A percentile compares a stretch with the other conserved stretches of the same genome.
phyloP scores from a whole-genome alignment of 192 early-diverging fungal species.

The Kickxella alabastrina region DNA sequence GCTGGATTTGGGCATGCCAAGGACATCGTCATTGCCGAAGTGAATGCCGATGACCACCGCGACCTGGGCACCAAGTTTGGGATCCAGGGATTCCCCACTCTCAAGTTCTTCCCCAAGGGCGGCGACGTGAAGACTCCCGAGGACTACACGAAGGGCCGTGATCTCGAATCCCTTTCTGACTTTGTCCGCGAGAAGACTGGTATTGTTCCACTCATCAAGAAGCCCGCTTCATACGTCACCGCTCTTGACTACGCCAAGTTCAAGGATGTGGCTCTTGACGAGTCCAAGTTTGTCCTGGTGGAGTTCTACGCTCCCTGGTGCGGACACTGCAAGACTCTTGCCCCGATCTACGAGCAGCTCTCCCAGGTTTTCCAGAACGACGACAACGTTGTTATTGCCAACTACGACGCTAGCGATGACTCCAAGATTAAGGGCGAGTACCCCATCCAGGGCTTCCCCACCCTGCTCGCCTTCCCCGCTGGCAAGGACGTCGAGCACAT shows the following conservation, averaged over 20 bases:
- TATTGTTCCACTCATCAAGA: constrained; percentile 63
- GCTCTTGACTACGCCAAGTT: constrained; percentile 73
- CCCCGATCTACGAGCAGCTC: constrained; percentile 89
- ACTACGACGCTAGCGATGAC: constrained; percentile 78
- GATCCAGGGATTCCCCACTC: constrained; percentile 81
- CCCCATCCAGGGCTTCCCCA: constrained; percentile 81
- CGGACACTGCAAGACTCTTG: constrained; percentile 78
- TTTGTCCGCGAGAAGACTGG: constrained; percentile 85
- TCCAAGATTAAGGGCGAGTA: constrained; percentile 59
- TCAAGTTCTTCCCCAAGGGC: constrained; percentile 93
- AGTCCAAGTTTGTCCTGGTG: constrained; percentile 75
- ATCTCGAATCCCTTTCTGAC: constrained; percentile 66
- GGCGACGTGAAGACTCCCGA: constrained; percentile 61
- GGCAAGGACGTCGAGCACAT: constrained; percentile 58
- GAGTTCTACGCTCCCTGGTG: constrained; percentile 95
- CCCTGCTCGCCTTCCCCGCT: constrained; percentile 79
- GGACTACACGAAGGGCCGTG: constrained; percentile 80
- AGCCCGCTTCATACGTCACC: constrained; percentile 60
- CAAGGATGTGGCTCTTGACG: constrained; percentile 67
- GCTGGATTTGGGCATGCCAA: too few relatives aligned
- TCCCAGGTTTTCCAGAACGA: constrained; percentile 76
- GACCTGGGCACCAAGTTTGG: constrained; percentile 73
- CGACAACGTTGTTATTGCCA: constrained; percentile 79
- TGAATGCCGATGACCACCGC: constrained; percentile 83
- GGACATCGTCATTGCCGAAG: constrained; percentile 85